These are phyloP conservation scores for Pigoraptor vietnamica DNA, from an alignment of 78 protist species.

Conservation along the genomic window DNA sequence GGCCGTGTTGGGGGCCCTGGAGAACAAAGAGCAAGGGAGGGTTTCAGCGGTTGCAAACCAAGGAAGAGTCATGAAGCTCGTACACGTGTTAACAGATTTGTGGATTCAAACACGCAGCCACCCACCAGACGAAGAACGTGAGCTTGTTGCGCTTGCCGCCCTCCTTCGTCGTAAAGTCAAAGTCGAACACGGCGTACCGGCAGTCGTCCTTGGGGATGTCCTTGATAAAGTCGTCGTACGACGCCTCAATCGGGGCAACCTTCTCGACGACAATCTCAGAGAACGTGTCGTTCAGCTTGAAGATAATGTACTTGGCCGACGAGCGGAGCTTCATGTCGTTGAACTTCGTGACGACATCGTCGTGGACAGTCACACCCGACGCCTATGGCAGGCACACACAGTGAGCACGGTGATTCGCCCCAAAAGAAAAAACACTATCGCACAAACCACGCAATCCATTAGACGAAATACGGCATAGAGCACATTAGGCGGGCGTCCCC, in stretches of 20 bases:
- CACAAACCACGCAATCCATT: no score
- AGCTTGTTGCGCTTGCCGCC: slow-evolving; percentile 62
- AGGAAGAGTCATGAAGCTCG: no score
- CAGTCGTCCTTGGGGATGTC: slow-evolving; percentile 46
- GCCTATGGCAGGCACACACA: slow-evolving; percentile 31
- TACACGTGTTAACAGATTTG: no score
- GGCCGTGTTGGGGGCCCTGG: slow-evolving; percentile 69
- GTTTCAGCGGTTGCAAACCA: neutral
- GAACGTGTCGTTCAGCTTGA: slow-evolving; percentile 37
- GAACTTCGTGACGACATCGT: slow-evolving; percentile 35
- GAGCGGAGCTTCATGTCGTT: slow-evolving; percentile 31
- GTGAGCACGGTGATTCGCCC: no score
- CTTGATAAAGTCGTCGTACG: slow-evolving; percentile 53
- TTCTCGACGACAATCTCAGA: slow-evolving; percentile 24
- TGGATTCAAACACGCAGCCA: neutral
- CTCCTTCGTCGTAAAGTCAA: slow-evolving; percentile 26
- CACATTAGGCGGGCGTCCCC: no score
- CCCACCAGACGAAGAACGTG: slow-evolving; percentile 50
- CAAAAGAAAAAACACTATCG: no score
- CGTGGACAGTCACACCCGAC: slow-evolving; percentile 42
- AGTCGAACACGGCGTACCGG: slow-evolving; percentile 69
- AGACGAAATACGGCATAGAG: no score
- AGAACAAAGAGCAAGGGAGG: neutral
- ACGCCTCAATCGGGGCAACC: slow-evolving; percentile 3
- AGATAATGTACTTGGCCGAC: slow-evolving; percentile 22